Base-by-base conservation (phyloP, 805 yeast species). In the Grigorovia humatica region DNA sequence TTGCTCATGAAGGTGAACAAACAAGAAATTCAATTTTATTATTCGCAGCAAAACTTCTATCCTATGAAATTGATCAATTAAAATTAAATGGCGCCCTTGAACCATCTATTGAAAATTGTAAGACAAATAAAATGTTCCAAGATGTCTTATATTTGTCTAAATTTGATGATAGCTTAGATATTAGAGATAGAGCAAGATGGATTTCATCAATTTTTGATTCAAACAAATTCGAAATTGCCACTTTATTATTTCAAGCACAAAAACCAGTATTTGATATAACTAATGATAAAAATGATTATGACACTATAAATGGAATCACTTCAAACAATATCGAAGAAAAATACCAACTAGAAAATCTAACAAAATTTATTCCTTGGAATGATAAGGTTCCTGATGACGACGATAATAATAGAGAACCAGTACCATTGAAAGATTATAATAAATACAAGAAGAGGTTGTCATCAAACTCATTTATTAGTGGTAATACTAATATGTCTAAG, bases 151-250 rank as follows among this genome's bases (percentile, higher is more conserved):
- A 81, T 19, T 70, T 88, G 47, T 78, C 86, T 12, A 80, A 82
- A 55, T 86, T 82, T 63, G 99, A 93, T 64, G 72, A 75, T 7
- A 77, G 79, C 3, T 80, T 80, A 58, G 96, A 88, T 62, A 78
- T 87, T 1, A 75, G 98, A 54, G 98, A 93, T 63, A 75, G 91
- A 53, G 88, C 96, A 0, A 74, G 99, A 57, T 74, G 83, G 70
- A 72, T 88, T 30, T 71, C 78, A 23, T 77, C 88, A 0, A 69
- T 91, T 3, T 70, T 88, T 47, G 75, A 74, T 4, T 62, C 74
- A 1, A 72, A 72, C 45, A 70, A 80, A 50, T 74, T 75, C 20
- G 82, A 83, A 53, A 70, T 88, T 55, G 90, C 90, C 0, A 73
- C 82, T 2, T 71, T 88, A 40, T 71, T 88, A 47, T 70, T 88